phyloP scores from a whole-genome alignment of 2,329 filamentous ascomycete species.

The Botrytis byssoidea region DNA sequence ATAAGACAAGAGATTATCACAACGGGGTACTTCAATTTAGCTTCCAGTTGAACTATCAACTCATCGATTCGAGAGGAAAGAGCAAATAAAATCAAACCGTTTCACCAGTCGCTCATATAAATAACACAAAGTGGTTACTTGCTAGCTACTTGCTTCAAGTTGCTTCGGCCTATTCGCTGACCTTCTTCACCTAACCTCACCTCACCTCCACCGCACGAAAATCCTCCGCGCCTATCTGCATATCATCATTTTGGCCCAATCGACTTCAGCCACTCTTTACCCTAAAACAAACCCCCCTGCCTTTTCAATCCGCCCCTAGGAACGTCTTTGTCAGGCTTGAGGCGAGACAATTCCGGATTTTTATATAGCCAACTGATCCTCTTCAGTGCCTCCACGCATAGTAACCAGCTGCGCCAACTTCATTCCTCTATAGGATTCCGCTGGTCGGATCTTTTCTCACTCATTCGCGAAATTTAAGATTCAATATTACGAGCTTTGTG shows the following conservation, averaged over 20 bases:
- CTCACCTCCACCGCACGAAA: conserved; percentile 10
- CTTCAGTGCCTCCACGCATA: conserved; percentile 16
- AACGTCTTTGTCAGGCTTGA: conserved; percentile 19
- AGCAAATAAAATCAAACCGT: conserved; percentile 2
- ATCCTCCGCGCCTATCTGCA: conserved; percentile 22
- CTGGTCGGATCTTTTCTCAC: conserved; percentile 22
- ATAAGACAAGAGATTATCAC: background rate
- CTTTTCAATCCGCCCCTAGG: conserved; percentile 9
- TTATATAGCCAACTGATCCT: conserved; percentile 24
- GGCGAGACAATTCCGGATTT: conserved; percentile 17
- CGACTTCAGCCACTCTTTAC: conserved; percentile 15
- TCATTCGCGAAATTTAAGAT: conserved; percentile 19
- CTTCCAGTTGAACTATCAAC: conserved; percentile 5
- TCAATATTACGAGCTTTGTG: conserved; percentile 19
- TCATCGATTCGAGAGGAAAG: background rate
- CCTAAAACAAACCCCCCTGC: conserved; percentile 2
- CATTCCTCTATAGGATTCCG: conserved; percentile 20
- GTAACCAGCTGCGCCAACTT: conserved; percentile 22
- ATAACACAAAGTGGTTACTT: conserved; percentile 5
- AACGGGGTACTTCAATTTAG: conserved; percentile 6
- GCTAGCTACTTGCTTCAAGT: background rate
- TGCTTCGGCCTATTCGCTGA: conserved; percentile 13
- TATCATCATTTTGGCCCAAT: conserved; percentile 13
- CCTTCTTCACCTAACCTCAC: conserved; percentile 1
- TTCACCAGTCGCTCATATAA: conserved; percentile 18